phyloP scores from a whole-genome alignment of 176 grass and related monocot genomes.

The Tillandsia leiboldiana region DNA sequence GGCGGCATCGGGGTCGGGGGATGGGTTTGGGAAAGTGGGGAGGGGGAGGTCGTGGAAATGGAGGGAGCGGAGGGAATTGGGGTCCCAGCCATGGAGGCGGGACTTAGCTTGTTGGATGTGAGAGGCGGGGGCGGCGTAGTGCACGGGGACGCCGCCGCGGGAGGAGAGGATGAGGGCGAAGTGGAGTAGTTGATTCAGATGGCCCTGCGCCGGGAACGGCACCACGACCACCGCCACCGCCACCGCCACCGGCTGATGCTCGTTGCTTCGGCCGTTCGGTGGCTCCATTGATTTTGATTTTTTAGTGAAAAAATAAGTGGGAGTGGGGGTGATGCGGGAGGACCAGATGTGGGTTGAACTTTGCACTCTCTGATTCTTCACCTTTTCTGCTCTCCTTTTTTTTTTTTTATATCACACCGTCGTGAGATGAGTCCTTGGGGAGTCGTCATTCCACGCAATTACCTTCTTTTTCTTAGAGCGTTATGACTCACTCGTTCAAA shows the following conservation, averaged over 20 bases:
- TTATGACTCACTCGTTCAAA: no score
- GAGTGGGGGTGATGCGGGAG: no score
- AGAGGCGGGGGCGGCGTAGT: conserved; percentile 13
- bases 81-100: conserved; percentile 17
- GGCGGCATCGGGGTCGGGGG: conserved; percentile 20
- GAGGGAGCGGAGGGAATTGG: background rate
- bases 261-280: no score
- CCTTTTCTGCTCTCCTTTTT: no score
- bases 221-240: conserved; percentile 45
- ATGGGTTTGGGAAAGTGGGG: conserved; percentile 21
- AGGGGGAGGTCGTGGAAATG: conserved; percentile 38
- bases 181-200: conserved; percentile 61
- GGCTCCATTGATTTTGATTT: no score
- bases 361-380: no score
- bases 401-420: no score
- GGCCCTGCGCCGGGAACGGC: conserved; percentile 53
- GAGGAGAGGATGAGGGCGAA: conserved; percentile 38
- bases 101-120: conserved; percentile 7
- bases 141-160: conserved; percentile 7
- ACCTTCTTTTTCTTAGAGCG: no score
- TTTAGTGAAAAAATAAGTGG: no score
- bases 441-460: no score
- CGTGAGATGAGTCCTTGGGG: no score
- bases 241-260: conserved; percentile 20
- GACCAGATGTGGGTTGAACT: no score